A percentile compares a stretch with the other conserved stretches of the same genome.
Evolutionary conservation across 371 early-diverging fungal genomes (phyloP).

Genomic region (Chytridium lagenaria): DNA sequence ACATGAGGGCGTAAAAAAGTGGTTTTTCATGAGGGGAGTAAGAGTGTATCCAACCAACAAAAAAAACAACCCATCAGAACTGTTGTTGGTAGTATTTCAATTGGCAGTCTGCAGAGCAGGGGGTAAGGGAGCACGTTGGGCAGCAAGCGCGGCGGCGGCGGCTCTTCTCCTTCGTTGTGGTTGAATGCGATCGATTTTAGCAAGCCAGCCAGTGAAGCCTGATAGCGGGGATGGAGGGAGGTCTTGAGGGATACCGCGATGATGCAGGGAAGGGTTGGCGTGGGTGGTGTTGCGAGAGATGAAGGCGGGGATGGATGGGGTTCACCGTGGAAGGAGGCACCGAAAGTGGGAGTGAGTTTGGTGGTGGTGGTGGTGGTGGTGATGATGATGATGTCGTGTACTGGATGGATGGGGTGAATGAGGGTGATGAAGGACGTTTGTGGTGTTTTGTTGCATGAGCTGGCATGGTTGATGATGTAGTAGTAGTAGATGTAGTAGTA

Average conservation of each 20-base stretch:
- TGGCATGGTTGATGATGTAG: too few species aligned
- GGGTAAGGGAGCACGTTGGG: too few species aligned
- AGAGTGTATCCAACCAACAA: too few species aligned
- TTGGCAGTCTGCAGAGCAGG: too few species aligned
- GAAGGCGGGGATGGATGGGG: background rate
- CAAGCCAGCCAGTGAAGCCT: background rate
- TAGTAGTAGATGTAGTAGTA: too few species aligned
- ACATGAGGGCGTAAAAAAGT: too few species aligned
- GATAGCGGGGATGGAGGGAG: background rate
- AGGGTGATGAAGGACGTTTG: background rate
- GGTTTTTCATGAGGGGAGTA: too few species aligned
- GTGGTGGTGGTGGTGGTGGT: background rate
- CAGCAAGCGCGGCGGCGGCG: background rate
- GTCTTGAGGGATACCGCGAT: too few species aligned
- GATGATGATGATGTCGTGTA: background rate
- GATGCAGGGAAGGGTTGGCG: too few species aligned
- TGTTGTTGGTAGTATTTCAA: too few species aligned
- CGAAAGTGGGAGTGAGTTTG: background rate
- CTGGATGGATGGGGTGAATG: background rate
- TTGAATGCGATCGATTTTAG: background rate
- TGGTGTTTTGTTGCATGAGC: background rate
- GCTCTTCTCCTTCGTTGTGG: background rate
- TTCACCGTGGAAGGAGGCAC: background rate
- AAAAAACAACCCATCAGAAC: too few species aligned
- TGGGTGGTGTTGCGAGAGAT: background rate